Evolutionary conservation across 129 eudicot genomes (phyloP).

Genomic region (Pseudognaphalium luteoalbum): DNA sequence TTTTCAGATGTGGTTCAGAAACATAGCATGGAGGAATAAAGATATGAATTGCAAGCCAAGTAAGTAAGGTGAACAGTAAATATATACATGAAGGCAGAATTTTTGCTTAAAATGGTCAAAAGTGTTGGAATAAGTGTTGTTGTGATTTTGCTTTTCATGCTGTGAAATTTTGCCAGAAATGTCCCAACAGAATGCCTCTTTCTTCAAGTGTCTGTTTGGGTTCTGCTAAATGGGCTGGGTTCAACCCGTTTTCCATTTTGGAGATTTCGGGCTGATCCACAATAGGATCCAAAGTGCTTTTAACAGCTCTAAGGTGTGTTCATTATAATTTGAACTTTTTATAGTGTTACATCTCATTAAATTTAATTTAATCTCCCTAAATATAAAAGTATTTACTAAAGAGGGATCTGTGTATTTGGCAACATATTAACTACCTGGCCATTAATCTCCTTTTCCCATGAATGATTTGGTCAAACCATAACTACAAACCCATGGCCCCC

Average conservation of each 20-base stretch:
- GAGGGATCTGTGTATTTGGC: not conserved
- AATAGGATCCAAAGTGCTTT: not conserved
- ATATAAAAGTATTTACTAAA: not conserved
- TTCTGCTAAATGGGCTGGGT: not conserved
- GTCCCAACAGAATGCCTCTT: constrained; percentile 42
- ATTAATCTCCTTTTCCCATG: constrained; percentile 14
- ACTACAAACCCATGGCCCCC: constrained; percentile 19
- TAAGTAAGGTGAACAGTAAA: constrained; percentile 45
- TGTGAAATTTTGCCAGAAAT: constrained; percentile 40
- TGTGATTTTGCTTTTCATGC: constrained; percentile 54
- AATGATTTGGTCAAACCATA: constrained; percentile 18
- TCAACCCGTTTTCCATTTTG: not conserved
- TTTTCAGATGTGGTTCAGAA: constrained; percentile 36
- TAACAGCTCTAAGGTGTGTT: not conserved
- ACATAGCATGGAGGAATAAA: constrained; percentile 50
- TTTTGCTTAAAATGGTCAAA: constrained; percentile 36
- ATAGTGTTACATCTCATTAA: not conserved
- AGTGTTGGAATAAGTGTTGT: constrained; percentile 43
- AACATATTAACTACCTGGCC: not conserved
- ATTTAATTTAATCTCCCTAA: no score
- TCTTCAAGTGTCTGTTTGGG: constrained; percentile 27
- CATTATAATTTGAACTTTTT: not conserved
- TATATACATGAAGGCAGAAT: constrained; percentile 51
- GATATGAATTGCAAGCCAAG: constrained; percentile 65
- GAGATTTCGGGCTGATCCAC: not conserved